These are phyloP conservation scores for Ramularia endophylla DNA, from an alignment of 2,329 filamentous ascomycete species.

Conservation along the genomic window DNA sequence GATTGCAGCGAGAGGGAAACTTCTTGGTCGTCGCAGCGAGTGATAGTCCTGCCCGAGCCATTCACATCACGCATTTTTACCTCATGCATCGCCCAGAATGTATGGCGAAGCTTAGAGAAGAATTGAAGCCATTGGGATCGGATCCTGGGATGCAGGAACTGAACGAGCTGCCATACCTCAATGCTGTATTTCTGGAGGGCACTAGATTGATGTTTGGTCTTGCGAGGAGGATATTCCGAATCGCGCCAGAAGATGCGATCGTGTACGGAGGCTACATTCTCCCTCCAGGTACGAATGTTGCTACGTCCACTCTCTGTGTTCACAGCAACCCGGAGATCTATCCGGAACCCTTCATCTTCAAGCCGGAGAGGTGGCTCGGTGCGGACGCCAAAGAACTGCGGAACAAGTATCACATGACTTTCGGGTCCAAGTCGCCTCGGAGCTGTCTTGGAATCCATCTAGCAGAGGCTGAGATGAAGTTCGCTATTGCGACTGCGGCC, in stretches of 20 bases:
- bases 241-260: slow-evolving; percentile 16
- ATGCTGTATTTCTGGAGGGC: slow-evolving; percentile 18
- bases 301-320: slow-evolving; percentile 28
- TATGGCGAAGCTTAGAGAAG: slow-evolving; percentile 32
- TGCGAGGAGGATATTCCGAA: slow-evolving; percentile 15
- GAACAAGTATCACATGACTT: slow-evolving; percentile 6
- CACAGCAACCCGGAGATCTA: slow-evolving; percentile 31
- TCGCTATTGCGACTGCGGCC: slow-evolving; percentile 3
- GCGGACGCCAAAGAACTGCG: slow-evolving; percentile 1
- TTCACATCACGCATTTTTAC: slow-evolving; percentile 39
- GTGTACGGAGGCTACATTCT: slow-evolving; percentile 16
- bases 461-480: slow-evolving; percentile 6
- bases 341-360: slow-evolving; percentile 25
- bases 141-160: slow-evolving; percentile 6
- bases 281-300: slow-evolving; percentile 24
- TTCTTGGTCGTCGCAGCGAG: slow-evolving; percentile 42
- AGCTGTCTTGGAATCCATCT: slow-evolving; percentile 5
- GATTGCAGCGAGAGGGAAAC: slow-evolving; percentile 32
- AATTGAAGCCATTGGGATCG: slow-evolving; percentile 28
- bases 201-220: slow-evolving; percentile 20
- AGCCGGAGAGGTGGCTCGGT: slow-evolving; percentile 32
- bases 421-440: no score
- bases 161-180: slow-evolving; percentile 18
- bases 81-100: slow-evolving; percentile 32
- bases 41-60: slow-evolving; percentile 39